These are phyloP conservation scores for Ganoderma boninense DNA, from an alignment of 1,284 basidiomycete species.

Conservation along the genomic window DNA sequence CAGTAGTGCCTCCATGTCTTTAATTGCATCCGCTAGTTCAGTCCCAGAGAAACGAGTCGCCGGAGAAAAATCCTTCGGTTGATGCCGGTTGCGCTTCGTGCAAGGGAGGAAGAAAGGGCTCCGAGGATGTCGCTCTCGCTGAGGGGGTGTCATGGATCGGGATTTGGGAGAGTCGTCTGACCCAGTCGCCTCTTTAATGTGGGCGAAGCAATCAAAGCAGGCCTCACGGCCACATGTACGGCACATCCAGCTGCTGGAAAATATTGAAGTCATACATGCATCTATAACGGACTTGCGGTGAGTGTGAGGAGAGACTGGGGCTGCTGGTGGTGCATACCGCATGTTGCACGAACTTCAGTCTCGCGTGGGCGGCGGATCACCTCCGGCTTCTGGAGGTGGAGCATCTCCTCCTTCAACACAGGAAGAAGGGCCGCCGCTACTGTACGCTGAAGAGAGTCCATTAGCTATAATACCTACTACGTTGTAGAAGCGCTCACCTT, in stretches of 20 bases:
- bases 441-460: constrained; percentile 52
- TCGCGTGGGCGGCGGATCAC: constrained; percentile 80
- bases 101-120: constrained; percentile 81
- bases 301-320: constrained; percentile 4
- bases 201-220: constrained; percentile 3
- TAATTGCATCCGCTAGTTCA: constrained; percentile 71
- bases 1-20: constrained; percentile 70
- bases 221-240: constrained; percentile 6
- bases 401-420: constrained; percentile 71
- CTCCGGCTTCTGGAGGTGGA: constrained; percentile 66
- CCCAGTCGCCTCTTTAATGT: neutral
- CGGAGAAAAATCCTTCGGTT: constrained; percentile 75
- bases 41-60: constrained; percentile 77
- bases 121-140: constrained; percentile 67
- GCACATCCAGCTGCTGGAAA: constrained; percentile 14
- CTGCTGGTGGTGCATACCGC: constrained; percentile 61
- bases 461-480: neutral
- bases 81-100: constrained; percentile 72
- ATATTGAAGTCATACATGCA: constrained; percentile 7
- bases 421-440: constrained; percentile 78
- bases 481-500: constrained; percentile 55
- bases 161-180: neutral
- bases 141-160: constrained; percentile 28
- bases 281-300: neutral
- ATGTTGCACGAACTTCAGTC: constrained; percentile 82